Percentiles rank a stretch among this genome's conserved stretches.
phyloP scores from a whole-genome alignment of 2,329 filamentous ascomycete species.

The Colletotrichum nymphaeae region DNA sequence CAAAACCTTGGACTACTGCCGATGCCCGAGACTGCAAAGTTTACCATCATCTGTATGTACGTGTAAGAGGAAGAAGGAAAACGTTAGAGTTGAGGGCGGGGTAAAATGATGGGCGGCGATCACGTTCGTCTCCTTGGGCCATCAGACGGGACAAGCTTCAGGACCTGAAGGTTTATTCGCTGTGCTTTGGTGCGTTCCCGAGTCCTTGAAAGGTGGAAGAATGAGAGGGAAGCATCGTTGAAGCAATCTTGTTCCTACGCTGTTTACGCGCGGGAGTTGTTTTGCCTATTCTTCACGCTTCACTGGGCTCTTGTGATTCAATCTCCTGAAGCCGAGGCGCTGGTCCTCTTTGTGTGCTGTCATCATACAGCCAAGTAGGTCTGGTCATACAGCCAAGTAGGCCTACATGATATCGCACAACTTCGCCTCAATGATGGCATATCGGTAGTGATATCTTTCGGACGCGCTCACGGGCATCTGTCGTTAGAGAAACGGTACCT shows the following conservation, averaged over 20 bases:
- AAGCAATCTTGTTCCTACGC: too few relatives aligned
- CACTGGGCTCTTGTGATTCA: background rate
- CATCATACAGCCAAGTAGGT: background rate
- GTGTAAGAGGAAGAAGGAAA: background rate
- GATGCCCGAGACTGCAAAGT: background rate
- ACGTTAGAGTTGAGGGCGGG: background rate
- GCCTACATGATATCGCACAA: too few relatives aligned
- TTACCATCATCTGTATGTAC: background rate
- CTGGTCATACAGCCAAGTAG: background rate
- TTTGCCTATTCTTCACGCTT: background rate
- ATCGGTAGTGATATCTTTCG: background rate
- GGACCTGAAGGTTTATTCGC: background rate
- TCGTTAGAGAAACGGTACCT: background rate
- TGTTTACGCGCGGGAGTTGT: too few relatives aligned
- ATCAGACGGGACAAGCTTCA: background rate
- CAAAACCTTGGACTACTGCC: background rate
- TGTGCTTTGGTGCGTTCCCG: background rate
- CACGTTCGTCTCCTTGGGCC: constrained; percentile 1
- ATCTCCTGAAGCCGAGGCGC: background rate
- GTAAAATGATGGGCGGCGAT: constrained; percentile 10
- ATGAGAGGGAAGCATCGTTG: background rate
- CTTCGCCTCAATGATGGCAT: background rate
- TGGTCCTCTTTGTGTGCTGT: background rate
- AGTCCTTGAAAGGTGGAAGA: background rate
- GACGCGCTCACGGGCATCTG: background rate